These are phyloP conservation scores for Xylariaceae sp. DNA, from an alignment of 2,329 filamentous ascomycete genomes.

Conservation along the genomic window DNA sequence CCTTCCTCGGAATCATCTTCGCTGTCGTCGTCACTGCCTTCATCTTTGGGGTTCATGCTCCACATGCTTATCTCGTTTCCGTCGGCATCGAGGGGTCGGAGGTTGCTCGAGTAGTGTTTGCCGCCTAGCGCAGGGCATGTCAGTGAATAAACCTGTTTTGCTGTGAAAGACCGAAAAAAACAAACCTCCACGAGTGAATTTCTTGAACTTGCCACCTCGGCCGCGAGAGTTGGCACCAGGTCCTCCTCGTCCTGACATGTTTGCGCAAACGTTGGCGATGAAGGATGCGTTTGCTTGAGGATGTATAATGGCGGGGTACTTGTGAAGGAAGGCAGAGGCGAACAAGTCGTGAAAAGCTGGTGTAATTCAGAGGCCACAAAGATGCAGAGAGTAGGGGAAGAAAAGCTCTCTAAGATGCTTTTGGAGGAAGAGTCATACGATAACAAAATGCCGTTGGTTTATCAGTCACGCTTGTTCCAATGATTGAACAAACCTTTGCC, in stretches of 20 bases:
- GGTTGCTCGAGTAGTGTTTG: slow-evolving; percentile 90
- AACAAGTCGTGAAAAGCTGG: no score
- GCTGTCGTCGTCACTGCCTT: slow-evolving; percentile 49
- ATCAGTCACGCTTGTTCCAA: no score
- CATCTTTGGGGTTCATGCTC: slow-evolving; percentile 55
- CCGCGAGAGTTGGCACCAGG: slow-evolving; percentile 59
- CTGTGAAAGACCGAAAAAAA: background rate
- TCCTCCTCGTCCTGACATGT: slow-evolving; percentile 41
- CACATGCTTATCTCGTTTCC: slow-evolving; percentile 89
- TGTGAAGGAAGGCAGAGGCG: no score
- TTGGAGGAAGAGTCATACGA: no score
- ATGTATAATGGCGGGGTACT: slow-evolving; percentile 3
- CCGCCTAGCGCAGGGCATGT: slow-evolving; percentile 57
- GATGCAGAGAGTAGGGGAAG: no score
- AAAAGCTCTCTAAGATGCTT: no score
- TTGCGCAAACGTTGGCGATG: slow-evolving; percentile 4
- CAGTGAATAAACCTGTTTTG: background rate
- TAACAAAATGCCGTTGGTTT: no score
- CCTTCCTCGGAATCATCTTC: slow-evolving; percentile 39
- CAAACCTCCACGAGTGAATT: slow-evolving; percentile 86
- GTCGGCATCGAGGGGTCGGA: slow-evolving; percentile 82
- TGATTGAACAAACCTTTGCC: no score
- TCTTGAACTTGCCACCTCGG: slow-evolving; percentile 90
- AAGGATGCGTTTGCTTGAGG: no score
- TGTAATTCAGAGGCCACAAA: no score